phyloP scores from a whole-genome alignment of 2,329 filamentous ascomycete species.

The Fusarium chaquense region DNA sequence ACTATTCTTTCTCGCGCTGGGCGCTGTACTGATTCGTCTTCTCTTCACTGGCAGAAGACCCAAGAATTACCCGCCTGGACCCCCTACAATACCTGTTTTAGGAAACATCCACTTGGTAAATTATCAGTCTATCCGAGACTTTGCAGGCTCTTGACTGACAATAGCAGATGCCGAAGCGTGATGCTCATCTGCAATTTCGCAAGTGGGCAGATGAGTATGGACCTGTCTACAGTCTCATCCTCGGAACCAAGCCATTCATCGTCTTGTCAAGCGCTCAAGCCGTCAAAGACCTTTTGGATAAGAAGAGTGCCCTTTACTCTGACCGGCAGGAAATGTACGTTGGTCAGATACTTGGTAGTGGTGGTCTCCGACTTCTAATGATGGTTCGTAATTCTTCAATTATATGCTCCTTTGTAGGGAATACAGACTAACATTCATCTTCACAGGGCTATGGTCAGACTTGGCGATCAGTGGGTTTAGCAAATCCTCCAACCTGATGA shows the following conservation, averaged over 20 bases:
- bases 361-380: background rate
- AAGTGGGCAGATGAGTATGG: slow-evolving; percentile 17
- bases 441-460: slow-evolving; percentile 2
- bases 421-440: background rate
- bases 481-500: fast-evolving
- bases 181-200: slow-evolving; percentile 5
- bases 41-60: slow-evolving; percentile 6
- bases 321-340: slow-evolving; percentile 18
- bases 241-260: slow-evolving; percentile 6
- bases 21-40: slow-evolving; percentile 2
- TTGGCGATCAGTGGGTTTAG: slow-evolving; percentile 1
- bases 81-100: background rate
- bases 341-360: background rate
- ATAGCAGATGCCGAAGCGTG: slow-evolving; percentile 1
- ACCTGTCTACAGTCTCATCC: slow-evolving; percentile 7
- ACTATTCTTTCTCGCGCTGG: background rate
- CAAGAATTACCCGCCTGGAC: slow-evolving; percentile 7
- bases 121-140: background rate
- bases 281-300: slow-evolving; percentile 8
- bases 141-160: background rate
- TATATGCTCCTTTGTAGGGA: too few relatives aligned
- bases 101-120: slow-evolving; percentile 10
- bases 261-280: slow-evolving; percentile 7
- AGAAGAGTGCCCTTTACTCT: slow-evolving; percentile 4
- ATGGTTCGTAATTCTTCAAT: background rate